Evolutionary conservation across 2,329 filamentous ascomycete species (phyloP), one percentile per base, ranked within the genome.

Genomic region (Xylaria polymorpha): DNA sequence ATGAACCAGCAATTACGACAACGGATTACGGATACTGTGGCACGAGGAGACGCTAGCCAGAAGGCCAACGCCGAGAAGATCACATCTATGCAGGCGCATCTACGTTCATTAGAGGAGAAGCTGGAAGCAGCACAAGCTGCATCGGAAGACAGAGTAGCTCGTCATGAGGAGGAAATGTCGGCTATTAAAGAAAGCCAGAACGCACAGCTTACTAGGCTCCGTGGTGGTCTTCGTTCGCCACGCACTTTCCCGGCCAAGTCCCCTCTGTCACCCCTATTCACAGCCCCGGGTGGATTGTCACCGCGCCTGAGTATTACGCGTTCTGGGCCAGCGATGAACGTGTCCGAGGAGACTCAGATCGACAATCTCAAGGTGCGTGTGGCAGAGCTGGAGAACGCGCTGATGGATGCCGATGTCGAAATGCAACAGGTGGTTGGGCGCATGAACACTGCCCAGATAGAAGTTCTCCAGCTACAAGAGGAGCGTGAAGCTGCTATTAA

Each of bases 111-210:
- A 60, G 96, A 98, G 79, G 94, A 98, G 70, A 89, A 91, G 74
- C 88, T 99, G 25, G 86, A 97, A 63, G 83, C 88, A 22, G 94
- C 95, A 1, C 95, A 98, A 80, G 91, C 93, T 66, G 88, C 92
- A 22, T 95, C 94, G 0, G 96, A 99, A 79, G 94, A 95, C 58
- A 90, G 91, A 46, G 89, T 98, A 66, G 83, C 88, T 51, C 90
- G 90, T 58, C 94, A 98, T 77, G 96, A 98, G 79, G 93, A 96
- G 44, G 94, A 98, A 80, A 87, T 97, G 44, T 84, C 88, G 20
- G 84, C 87, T 25, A 83, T 98, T 64, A 91, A 91, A 73, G 93
- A 97, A 65, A 92, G 89, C 68, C 90, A 96, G 77, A 93, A 88
- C 77, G 85, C 85, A 20, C 92, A 96, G 76, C 87, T 98, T 39